A percentile compares a stretch with the other conserved stretches of the same genome.
phyloP scores from a whole-genome alignment of 352 stramenopile genomes.

The Labyrinthula sp. region DNA sequence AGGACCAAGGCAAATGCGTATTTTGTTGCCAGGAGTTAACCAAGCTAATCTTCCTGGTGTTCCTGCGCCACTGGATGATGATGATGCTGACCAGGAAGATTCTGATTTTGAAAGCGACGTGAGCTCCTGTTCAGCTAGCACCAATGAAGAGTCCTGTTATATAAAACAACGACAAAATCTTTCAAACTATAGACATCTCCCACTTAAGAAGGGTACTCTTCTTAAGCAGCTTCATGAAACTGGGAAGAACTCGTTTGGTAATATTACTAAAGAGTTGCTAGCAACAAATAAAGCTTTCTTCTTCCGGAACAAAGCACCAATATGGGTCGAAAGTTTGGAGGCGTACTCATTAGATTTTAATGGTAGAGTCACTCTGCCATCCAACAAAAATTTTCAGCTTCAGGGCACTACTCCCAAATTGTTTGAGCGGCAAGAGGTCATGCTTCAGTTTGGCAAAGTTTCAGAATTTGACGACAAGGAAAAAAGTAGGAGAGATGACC shows the following conservation, averaged over 20 bases:
- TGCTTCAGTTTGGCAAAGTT: conserved; percentile 25
- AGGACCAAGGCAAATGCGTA: conserved; percentile 1
- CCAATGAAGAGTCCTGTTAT: not conserved
- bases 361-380: conserved; percentile 13
- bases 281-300: conserved; percentile 1
- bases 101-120: not conserved
- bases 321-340: conserved; percentile 20
- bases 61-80: conserved; percentile 1
- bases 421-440: not conserved
- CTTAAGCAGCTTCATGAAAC: not conserved
- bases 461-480: conserved; percentile 15
- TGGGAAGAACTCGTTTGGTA: not conserved
- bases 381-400: conserved; percentile 29
- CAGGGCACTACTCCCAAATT: not conserved
- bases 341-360: conserved; percentile 27
- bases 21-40: conserved; percentile 5
- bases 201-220: not conserved
- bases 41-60: not conserved
- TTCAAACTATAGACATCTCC: not conserved
- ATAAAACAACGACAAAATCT: conserved; percentile 17
- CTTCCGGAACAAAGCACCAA: conserved; percentile 20
- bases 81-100: not conserved
- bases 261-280: conserved; percentile 2
- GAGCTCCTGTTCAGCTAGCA: not conserved
- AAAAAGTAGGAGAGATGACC: no score